A percentile compares a stretch with the other conserved stretches of the same genome.
These are phyloP conservation scores for Trypanosomatidae sp. DNA, from an alignment of 208 protist genomes.

Conservation along the genomic window DNA sequence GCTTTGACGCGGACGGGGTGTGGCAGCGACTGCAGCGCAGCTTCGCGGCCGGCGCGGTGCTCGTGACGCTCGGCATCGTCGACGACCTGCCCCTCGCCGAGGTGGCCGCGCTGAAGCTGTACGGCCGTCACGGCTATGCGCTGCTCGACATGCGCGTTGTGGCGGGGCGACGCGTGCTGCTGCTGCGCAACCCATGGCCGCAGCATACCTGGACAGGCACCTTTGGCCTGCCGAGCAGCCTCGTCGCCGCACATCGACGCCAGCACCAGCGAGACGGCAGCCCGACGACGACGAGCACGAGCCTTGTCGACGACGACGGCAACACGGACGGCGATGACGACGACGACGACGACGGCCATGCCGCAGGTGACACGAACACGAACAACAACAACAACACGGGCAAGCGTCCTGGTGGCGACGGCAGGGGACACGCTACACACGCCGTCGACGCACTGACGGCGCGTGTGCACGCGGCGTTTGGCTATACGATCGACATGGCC, in stretches of 20 bases:
- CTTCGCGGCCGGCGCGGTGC: conserved; percentile 38
- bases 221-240: too few relatives aligned
- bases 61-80: conserved; percentile 55
- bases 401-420: too few relatives aligned
- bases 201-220: conserved; percentile 34
- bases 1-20: conserved; percentile 54
- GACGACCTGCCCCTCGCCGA: conserved; percentile 3
- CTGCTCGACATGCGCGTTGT: conserved; percentile 53
- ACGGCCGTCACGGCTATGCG: conserved; percentile 53
- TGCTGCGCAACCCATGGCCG: conserved; percentile 79
- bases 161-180: conserved; percentile 23
- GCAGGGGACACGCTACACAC: too few relatives aligned
- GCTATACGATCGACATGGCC: conserved; percentile 19
- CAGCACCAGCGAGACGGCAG: too few relatives aligned
- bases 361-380: too few relatives aligned
- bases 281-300: too few relatives aligned
- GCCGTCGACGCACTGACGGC: conserved; percentile 2
- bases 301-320: too few relatives aligned
- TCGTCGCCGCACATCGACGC: too few relatives aligned
- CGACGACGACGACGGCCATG: too few relatives aligned
- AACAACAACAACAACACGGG: too few relatives aligned
- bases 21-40: conserved; percentile 50
- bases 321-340: too few relatives aligned
- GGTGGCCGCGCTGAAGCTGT: conserved; percentile 20
- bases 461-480: conserved; percentile 27